Evolutionary conservation across 2,329 filamentous ascomycete species (phyloP), one percentile per base, ranked within the genome.

Genomic region (Rhynchosporium graminicola): DNA sequence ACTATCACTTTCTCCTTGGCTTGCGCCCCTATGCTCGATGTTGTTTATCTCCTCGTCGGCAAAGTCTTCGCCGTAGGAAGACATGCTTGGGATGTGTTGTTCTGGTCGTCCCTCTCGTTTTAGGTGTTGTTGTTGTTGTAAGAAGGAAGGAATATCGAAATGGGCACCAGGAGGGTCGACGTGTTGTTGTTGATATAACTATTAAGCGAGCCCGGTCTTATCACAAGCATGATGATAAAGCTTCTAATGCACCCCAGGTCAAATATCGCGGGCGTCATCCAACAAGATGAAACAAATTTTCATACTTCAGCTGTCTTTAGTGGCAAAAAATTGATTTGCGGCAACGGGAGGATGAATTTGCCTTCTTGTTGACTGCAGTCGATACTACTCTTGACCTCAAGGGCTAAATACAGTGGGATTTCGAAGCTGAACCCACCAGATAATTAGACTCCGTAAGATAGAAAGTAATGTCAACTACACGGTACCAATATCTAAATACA

Each of bases 21-120:
- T 46, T n/a, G 40, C 54, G n/a, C 38, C 54, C 2, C 54, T 28
- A 57, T 45, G 54, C 12, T 57, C 28, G 4, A 57, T 45, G 38
- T 31, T 45, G 36, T 42, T 42, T 3, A 8, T 33, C 36, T 54
- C 36, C 20, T 57, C 54, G 31, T 57, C 42, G 40, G 54, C 33
- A 28, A 45, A 46, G 26, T 57, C 28, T n/a, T 46, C 54, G 13
- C 29, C 42, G 38, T 57, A 20, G 9, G 54, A 45, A 46, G 54
- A 57, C 54, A 57, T 57, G 13, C 6, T 46, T 54, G 20, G n/a
- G 28, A 20, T 8, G 26, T 28, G 2, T 8, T 54, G 8, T 13
- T 26, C 3, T 38, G 9, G 42, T 31, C 4, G 38, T 8, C 13
- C 12, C 9, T 2, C 20, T 46, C 15, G 29, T 33, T 31, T 26